phyloP scores from a whole-genome alignment of 108 stramenopile species.

The Poteriospumella lacustris region DNA sequence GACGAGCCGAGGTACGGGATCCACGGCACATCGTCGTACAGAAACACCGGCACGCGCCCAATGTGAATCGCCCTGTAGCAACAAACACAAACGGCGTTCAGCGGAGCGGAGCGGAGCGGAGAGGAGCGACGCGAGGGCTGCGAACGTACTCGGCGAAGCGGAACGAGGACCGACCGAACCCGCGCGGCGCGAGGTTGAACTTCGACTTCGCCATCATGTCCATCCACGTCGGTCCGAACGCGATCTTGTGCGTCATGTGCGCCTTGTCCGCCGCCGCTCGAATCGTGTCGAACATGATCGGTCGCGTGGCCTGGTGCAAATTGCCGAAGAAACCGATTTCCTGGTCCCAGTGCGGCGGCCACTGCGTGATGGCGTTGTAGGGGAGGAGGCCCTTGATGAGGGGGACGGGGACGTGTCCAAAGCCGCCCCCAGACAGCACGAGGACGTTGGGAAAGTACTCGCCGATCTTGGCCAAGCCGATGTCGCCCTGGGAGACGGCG shows the following conservation, averaged over 20 bases:
- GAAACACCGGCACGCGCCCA: background rate
- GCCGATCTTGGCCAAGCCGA: slow-evolving; percentile 9
- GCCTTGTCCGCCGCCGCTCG: background rate
- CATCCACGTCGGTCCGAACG: background rate
- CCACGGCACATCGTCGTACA: background rate
- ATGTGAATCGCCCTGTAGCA: no score
- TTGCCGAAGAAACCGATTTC: background rate
- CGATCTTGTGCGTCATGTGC: background rate
- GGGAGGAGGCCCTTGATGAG: background rate
- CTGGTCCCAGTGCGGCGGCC: background rate
- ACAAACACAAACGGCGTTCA: no score
- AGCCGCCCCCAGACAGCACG: background rate
- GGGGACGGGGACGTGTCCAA: background rate
- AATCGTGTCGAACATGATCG: background rate
- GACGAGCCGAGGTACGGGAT: background rate
- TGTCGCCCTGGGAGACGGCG: slow-evolving; percentile 4
- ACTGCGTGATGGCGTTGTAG: background rate
- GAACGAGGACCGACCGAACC: background rate
- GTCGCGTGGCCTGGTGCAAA: background rate
- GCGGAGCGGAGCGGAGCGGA: no score
- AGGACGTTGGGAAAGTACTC: background rate
- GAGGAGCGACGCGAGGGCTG: no score
- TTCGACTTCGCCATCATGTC: background rate
- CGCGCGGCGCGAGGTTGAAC: background rate
- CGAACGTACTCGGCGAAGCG: background rate